phyloP scores from a whole-genome alignment of 148 eudicot genomes.

The Polygonum aviculare region DNA sequence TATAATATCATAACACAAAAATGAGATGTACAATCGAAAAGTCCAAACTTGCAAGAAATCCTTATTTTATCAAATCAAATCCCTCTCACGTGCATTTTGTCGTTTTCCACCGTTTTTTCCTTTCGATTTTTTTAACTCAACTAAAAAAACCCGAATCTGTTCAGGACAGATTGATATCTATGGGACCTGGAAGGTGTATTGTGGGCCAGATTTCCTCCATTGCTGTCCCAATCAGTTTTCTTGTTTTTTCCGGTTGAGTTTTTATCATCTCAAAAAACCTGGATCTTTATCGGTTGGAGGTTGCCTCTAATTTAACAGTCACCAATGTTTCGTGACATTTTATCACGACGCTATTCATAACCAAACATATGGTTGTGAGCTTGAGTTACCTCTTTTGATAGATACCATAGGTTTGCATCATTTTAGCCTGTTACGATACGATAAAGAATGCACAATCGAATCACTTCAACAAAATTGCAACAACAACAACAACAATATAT shows the following conservation, averaged over 20 bases:
- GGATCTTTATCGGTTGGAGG: background rate
- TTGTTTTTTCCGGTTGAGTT: background rate
- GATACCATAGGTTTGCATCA: too few species aligned
- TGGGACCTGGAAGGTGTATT: background rate
- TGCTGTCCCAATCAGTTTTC: background rate
- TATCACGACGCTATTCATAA: background rate
- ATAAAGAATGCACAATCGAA: background rate
- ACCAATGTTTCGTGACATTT: background rate
- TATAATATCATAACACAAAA: background rate
- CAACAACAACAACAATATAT: too few species aligned
- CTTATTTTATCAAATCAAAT: slow-evolving; percentile 13
- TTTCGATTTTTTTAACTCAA: too few species aligned
- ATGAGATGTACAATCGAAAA: background rate
- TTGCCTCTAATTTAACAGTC: background rate
- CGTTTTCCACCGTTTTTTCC: background rate
- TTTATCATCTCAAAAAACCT: background rate
- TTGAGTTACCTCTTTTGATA: background rate
- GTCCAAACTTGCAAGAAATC: background rate
- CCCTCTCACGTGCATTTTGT: slow-evolving; percentile 19
- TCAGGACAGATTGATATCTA: background rate
- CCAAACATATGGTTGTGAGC: too few species aligned
- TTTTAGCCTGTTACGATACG: too few species aligned
- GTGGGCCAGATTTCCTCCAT: background rate
- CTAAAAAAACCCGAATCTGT: background rate
- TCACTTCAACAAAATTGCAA: background rate